Base-by-base conservation (phyloP, 2,329 filamentous ascomycete genomes). In the Fragosphaeria purpurea region DNA sequence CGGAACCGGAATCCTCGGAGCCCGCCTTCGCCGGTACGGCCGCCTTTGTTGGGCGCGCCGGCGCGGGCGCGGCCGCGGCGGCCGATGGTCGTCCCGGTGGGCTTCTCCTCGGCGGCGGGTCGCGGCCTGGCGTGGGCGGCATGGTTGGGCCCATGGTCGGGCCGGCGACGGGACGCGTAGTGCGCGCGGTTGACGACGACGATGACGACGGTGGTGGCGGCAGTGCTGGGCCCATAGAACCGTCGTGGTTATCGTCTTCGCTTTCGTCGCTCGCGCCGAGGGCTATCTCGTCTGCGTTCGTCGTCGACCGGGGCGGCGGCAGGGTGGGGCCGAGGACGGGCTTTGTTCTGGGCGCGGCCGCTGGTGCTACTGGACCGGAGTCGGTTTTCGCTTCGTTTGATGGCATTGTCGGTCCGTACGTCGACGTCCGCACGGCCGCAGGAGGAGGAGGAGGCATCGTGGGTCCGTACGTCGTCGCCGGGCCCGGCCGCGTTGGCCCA, bases 21-120 rank as follows among this genome's bases (percentile, higher is more conserved):
- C 59, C 71, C 4, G 73, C 71, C 6, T 67, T 66, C 11, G 71
- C 65, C 12, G 72, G 30, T 70, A 70, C 48, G 70, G 60, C 48
- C 67, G 57, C 44, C 47, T 44, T 37, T 37, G 7, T 11, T 37
- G 35, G 35, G 7, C 11, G 35, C 4, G 35, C 11, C 35, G 35
- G 35, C 11, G 35, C 11, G 35, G 35, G 11, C 35, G 35, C 35
- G 2, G 35, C 35, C 22, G 22, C 22, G 22, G 22, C 22, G 22
- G 22, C 3, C 22, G 22, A 22, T 3, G 22, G 22, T 22, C 22
- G 22, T 22, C 22, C 22, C 22, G 22, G 22, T 22, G 22, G 22
- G 22, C 22, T 22, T 22, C 22, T 22, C 22, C 22, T 22, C 22
- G 22, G 22, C 22, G 2, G 22, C 22, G 22, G 22, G 22, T 22